A percentile compares a stretch with the other conserved stretches of the same genome.
phyloP scores from a whole-genome alignment of 108 stramenopile genomes.

The Mediolabrus comicus region DNA sequence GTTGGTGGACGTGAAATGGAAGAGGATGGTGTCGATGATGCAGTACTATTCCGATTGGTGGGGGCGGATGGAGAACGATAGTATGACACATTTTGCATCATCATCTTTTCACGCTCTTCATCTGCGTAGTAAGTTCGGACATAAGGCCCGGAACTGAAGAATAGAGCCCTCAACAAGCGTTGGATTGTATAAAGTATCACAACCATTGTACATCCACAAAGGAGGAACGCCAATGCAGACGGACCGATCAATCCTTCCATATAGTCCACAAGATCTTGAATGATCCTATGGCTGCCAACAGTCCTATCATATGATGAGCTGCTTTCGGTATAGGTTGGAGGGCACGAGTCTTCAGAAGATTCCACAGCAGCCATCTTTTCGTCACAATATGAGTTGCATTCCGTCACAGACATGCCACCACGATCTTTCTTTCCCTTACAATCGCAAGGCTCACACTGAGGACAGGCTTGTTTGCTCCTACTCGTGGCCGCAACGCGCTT shows the following conservation, averaged over 20 bases:
- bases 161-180: conserved; percentile 13
- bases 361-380: conserved; percentile 8
- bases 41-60: conserved; percentile 6
- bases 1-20: conserved; percentile 12
- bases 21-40: conserved; percentile 8
- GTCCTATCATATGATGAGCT: not conserved
- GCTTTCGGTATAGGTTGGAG: not conserved
- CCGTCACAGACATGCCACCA: conserved; percentile 5
- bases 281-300: not conserved
- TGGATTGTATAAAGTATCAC: conserved; percentile 9
- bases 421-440: conserved; percentile 11
- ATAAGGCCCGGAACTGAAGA: conserved; percentile 19
- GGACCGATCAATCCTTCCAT: conserved; percentile 25
- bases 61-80: conserved; percentile 27
- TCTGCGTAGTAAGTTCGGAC: conserved; percentile 37
- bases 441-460: conserved; percentile 21
- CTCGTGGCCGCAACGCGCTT: not conserved
- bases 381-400: conserved; percentile 24
- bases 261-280: not conserved
- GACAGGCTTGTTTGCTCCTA: conserved; percentile 6
- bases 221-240: conserved; percentile 16
- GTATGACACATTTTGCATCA: conserved; percentile 42
- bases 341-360: conserved; percentile 1
- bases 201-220: conserved; percentile 19
- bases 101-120: conserved; percentile 26